These are phyloP conservation scores for Sporothrix euskadiensis DNA, from an alignment of 2,329 filamentous ascomycete species.

Conservation along the genomic window DNA sequence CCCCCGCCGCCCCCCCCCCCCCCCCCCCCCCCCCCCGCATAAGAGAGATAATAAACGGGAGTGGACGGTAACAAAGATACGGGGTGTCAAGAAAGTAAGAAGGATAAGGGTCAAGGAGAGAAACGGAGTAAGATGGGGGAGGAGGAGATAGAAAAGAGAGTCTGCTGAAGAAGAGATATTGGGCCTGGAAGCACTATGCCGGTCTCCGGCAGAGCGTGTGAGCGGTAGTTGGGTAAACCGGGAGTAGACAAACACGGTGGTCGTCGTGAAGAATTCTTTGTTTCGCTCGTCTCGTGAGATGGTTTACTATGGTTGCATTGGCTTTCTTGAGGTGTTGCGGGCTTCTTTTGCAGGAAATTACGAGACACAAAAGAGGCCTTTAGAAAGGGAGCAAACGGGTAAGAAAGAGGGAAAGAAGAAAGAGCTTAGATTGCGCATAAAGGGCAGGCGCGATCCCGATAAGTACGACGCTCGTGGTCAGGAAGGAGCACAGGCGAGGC, in stretches of 20 bases:
- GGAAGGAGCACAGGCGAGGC: neutral
- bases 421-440: neutral
- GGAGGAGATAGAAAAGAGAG: neutral
- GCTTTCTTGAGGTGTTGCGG: neutral
- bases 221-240: neutral
- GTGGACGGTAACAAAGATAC: neutral
- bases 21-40: too few species aligned
- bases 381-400: neutral
- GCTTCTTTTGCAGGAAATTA: neutral
- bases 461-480: constrained; percentile 2
- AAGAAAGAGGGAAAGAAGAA: neutral
- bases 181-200: neutral
- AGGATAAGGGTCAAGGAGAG: neutral
- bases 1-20: too few species aligned
- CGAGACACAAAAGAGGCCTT: neutral
- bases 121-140: neutral
- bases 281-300: neutral
- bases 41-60: constrained; percentile 5
- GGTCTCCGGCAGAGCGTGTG: constrained; percentile 5
- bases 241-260: neutral
- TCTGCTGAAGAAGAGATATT: neutral
- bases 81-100: neutral
- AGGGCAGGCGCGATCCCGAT: constrained; percentile 13
- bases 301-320: neutral
- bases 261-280: neutral